Percentiles rank a stretch among this genome's conserved stretches.
Evolutionary conservation across 2,329 filamentous ascomycete species (phyloP).

Genomic region (Cadophora gregata): DNA sequence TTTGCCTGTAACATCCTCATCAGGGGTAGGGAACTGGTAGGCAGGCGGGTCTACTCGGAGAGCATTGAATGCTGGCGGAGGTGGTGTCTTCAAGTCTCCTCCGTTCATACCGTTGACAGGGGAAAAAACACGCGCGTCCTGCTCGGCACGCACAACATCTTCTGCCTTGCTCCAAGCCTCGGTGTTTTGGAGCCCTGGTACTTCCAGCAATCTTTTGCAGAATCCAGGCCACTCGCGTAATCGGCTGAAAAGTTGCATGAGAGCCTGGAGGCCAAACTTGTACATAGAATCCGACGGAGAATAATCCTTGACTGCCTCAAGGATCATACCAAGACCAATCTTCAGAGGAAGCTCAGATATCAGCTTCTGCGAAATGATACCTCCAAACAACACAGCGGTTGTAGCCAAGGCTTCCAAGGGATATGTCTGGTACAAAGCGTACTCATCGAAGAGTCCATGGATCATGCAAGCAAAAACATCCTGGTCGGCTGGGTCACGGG

Average conservation of each 20-base stretch:
- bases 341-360: slow-evolving; percentile 90
- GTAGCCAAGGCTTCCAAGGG: slow-evolving; percentile 95
- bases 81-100: slow-evolving; percentile 46
- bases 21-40: slow-evolving; percentile 77
- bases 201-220: slow-evolving; percentile 82
- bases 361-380: slow-evolving; percentile 92
- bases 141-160: slow-evolving; percentile 74
- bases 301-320: slow-evolving; percentile 93
- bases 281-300: slow-evolving; percentile 89
- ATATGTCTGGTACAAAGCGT: slow-evolving; percentile 93
- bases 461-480: slow-evolving; percentile 99
- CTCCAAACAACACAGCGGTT: slow-evolving; percentile 94
- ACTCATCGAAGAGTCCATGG: slow-evolving; percentile 96
- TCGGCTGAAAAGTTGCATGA: slow-evolving; percentile 84
- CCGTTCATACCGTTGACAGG: slow-evolving; percentile 18
- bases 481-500: slow-evolving; percentile 82
- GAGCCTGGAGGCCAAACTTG: slow-evolving; percentile 94
- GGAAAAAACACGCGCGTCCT: slow-evolving; percentile 39
- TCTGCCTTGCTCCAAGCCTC: slow-evolving; percentile 84
- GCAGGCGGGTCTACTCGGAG: slow-evolving; percentile 76
- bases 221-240: slow-evolving; percentile 96
- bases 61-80: slow-evolving; percentile 75
- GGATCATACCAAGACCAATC: slow-evolving; percentile 94
- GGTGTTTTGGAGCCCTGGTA: slow-evolving; percentile 81
- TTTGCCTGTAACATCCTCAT: slow-evolving; percentile 85